Conservation (phyloP, 805 yeast species). For the Monosporozyma aerobia region DNA sequence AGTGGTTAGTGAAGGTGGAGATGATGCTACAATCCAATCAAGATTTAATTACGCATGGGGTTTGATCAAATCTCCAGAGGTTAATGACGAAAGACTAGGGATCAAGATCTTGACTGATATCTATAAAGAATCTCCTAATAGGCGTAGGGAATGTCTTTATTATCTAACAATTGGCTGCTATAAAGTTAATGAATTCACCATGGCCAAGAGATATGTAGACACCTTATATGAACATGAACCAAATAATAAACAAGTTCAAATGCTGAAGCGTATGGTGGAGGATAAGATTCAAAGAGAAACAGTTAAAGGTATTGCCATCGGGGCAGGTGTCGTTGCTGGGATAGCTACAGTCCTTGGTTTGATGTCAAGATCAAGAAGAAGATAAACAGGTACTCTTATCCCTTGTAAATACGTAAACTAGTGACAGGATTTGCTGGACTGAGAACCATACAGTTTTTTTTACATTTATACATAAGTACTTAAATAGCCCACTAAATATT, state of each 20-base stretch:
- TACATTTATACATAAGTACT: neutral
- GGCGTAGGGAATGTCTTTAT: constrained; percentile 84
- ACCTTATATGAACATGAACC: constrained; percentile 74
- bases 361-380: constrained; percentile 15
- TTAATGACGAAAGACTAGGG: constrained; percentile 67
- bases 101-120: constrained; percentile 59
- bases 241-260: constrained; percentile 65
- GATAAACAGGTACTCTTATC: neutral
- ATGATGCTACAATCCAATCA: constrained; percentile 71
- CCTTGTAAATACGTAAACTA: neutral
- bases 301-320: constrained; percentile 75
- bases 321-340: constrained; percentile 77
- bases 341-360: constrained; percentile 50
- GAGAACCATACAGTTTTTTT: neutral
- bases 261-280: constrained; percentile 67
- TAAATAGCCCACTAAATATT: neutral
- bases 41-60: constrained; percentile 97
- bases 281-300: constrained; percentile 83
- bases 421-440: neutral
- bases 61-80: constrained; percentile 58
- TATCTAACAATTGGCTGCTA: constrained; percentile 81
- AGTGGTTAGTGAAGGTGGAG: constrained; percentile 65
- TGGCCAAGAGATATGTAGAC: constrained; percentile 80
- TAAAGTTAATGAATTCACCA: constrained; percentile 78
- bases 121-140: constrained; percentile 67